phyloP scores from a whole-genome alignment of 768 basidiomycete species.

The Inosperma sp. region DNA sequence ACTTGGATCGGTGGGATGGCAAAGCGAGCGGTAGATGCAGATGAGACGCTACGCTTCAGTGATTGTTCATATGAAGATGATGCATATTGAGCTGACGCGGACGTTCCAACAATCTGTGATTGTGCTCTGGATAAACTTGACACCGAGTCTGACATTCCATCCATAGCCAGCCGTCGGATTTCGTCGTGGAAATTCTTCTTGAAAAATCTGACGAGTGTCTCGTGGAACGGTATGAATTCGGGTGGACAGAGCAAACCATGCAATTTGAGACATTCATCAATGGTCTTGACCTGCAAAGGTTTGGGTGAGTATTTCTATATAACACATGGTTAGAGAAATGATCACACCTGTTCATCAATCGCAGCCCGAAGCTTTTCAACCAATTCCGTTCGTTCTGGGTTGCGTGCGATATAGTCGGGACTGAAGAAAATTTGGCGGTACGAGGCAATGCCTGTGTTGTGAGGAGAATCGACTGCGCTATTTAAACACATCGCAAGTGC shows the following conservation, averaged over 20 bases:
- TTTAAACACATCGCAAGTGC: conserved; percentile 84
- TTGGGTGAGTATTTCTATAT: not conserved
- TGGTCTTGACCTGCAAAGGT: conserved; percentile 56
- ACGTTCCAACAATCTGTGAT: conserved; percentile 29
- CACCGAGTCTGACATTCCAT: conserved; percentile 47
- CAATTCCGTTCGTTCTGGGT: conserved; percentile 66
- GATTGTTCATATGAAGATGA: conserved; percentile 49
- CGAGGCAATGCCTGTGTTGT: conserved; percentile 69
- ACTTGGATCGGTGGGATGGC: conserved; percentile 52
- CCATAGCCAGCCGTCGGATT: conserved; percentile 64
- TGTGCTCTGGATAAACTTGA: conserved; percentile 35
- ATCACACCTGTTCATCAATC: conserved; percentile 76
- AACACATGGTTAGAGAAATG: not conserved
- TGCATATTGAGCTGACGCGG: conserved; percentile 41
- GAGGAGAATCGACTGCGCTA: conserved; percentile 76
- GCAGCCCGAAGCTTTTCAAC: conserved; percentile 68
- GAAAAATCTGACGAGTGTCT: conserved; percentile 82
- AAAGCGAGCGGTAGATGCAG: conserved; percentile 42
- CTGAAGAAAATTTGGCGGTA: conserved; percentile 77
- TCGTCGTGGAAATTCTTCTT: conserved; percentile 81
- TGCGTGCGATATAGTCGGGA: conserved; percentile 57
- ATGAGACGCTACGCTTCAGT: conserved; percentile 43
- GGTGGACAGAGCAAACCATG: conserved; percentile 78
- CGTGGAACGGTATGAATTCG: conserved; percentile 91
- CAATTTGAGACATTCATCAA: conserved; percentile 79